Evolutionary conservation across 2,329 filamentous ascomycete genomes (phyloP).

Genomic region (Xylariaceae sp.): DNA sequence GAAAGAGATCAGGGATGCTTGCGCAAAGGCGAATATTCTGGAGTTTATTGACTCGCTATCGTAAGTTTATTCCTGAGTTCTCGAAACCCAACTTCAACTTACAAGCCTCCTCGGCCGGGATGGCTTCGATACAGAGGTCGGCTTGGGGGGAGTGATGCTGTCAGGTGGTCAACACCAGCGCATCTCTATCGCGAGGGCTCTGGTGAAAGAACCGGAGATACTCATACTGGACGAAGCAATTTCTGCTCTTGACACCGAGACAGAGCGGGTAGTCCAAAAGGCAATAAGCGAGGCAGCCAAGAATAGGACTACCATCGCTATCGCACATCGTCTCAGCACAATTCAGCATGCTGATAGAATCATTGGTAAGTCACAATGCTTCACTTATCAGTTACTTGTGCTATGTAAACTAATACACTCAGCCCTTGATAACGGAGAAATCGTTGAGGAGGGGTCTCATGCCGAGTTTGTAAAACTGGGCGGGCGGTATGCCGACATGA

Average conservation of each 20-base stretch:
- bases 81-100: no score
- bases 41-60: not conserved
- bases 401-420: no score
- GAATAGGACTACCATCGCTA: not conserved
- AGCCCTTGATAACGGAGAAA: no score
- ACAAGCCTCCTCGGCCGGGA: no score
- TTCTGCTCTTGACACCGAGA: not conserved
- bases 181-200: conserved; percentile 53
- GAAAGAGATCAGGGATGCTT: no score
- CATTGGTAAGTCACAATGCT: no score
- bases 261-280: not conserved
- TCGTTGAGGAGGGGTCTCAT: not conserved
- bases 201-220: conserved; percentile 48
- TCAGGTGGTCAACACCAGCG: conserved; percentile 60
- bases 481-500: no score
- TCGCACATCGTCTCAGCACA: not conserved
- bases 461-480: no score
- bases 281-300: not conserved
- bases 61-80: no score
- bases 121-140: not conserved
- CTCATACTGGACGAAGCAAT: not conserved
- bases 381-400: no score
- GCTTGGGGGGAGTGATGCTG: conserved; percentile 48
- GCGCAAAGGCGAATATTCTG: not conserved
- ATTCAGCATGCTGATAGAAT: not conserved